These are phyloP conservation scores for Geranium incanum DNA, from an alignment of 441 rosid species.

Conservation along the genomic window DNA sequence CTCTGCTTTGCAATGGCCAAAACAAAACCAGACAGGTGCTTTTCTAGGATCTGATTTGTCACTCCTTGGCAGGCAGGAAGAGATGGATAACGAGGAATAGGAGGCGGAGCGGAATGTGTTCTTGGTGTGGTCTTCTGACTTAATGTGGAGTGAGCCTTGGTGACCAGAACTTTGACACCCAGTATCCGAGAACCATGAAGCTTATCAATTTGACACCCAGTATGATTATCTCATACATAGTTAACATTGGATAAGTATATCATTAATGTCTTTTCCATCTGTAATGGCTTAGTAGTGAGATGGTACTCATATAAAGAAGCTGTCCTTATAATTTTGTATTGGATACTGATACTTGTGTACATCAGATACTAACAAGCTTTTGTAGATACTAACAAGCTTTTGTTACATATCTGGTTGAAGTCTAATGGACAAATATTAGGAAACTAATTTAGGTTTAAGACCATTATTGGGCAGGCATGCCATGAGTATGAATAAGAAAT, in stretches of 20 bases:
- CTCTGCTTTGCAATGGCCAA: too few relatives aligned
- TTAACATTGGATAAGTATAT: not conserved
- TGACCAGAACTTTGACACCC: too few relatives aligned
- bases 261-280: not conserved
- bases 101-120: too few relatives aligned
- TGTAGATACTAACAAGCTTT: not conserved
- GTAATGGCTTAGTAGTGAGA: not conserved
- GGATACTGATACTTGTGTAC: not conserved
- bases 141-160: too few relatives aligned
- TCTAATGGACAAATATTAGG: not conserved
- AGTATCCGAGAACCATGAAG: too few relatives aligned
- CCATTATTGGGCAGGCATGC: not conserved
- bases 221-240: not conserved
- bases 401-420: not conserved
- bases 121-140: too few relatives aligned
- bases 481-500: not conserved
- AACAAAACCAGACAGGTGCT: too few relatives aligned
- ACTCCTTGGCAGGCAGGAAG: too few relatives aligned
- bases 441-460: not conserved
- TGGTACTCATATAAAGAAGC: not conserved
- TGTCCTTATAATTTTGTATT: not conserved
- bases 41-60: too few relatives aligned
- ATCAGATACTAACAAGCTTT: not conserved
- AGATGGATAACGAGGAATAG: too few relatives aligned
- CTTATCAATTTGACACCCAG: too few relatives aligned